Evolutionary conservation across 345 rosid species (phyloP).

Genomic region (Gossypium rotundifolium): DNA sequence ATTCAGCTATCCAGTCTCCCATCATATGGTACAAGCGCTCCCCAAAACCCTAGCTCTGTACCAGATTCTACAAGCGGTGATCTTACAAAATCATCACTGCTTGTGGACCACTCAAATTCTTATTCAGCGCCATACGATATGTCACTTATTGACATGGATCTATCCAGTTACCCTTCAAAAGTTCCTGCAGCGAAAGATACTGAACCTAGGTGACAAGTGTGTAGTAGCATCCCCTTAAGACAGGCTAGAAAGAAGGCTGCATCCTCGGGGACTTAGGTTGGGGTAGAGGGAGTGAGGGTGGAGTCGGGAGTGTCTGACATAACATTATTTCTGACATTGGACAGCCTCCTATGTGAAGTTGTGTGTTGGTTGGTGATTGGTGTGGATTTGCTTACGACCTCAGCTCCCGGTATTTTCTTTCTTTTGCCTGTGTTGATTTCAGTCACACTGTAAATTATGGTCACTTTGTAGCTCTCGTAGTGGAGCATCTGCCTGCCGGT

Average conservation of each 20-base stretch:
- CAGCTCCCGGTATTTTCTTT: background rate
- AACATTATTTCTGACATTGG: conserved; percentile 6
- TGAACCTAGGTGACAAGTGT: conserved; percentile 40
- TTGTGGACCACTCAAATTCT: conserved; percentile 55
- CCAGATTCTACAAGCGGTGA: conserved; percentile 38
- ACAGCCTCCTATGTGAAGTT: conserved; percentile 5
- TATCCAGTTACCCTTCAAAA: conserved; percentile 67
- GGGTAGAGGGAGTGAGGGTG: background rate
- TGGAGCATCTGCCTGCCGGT: too few species aligned
- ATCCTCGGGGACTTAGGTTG: background rate
- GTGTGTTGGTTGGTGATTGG: background rate
- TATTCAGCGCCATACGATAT: conserved; percentile 56
- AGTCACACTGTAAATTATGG: background rate
- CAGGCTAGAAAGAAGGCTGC: conserved; percentile 9
- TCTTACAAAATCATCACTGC: conserved; percentile 61
- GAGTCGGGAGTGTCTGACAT: background rate
- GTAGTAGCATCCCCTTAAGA: conserved; percentile 17
- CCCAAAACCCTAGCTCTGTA: conserved; percentile 25
- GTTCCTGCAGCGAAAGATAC: conserved; percentile 67
- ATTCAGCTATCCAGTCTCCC: conserved; percentile 63
- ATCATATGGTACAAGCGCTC: conserved; percentile 61
- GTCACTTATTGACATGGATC: conserved; percentile 84
- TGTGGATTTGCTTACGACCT: background rate
- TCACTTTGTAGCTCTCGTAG: background rate
- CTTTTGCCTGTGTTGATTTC: background rate